phyloP scores from a whole-genome alignment of 2,329 filamentous ascomycete species.

The Chaetomium sp. region DNA sequence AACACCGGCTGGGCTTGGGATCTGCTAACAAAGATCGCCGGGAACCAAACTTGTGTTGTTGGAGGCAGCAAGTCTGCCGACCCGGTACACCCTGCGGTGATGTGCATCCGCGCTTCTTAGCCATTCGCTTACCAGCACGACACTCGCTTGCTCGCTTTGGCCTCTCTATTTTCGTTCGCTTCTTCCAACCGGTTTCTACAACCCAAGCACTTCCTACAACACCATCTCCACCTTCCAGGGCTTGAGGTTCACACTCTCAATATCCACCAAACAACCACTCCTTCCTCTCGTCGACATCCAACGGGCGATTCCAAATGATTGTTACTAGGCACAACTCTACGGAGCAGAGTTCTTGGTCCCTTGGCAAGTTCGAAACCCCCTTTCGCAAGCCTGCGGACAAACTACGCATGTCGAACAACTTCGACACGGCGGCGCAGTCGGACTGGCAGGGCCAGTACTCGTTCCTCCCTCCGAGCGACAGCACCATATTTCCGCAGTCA shows the following conservation, averaged over 20 bases:
- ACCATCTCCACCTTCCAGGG: background rate
- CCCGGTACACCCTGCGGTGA: conserved; percentile 16
- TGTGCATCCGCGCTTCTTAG: conserved; percentile 16
- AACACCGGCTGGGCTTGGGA: conserved; percentile 4
- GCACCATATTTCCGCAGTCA: conserved; percentile 38
- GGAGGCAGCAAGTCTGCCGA: conserved; percentile 16
- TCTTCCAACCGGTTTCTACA: background rate
- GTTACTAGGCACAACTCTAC: conserved; percentile 48
- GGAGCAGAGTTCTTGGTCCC: conserved; percentile 50
- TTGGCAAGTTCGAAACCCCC: conserved; percentile 44
- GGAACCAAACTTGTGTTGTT: conserved; percentile 16
- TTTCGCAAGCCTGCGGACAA: conserved; percentile 39
- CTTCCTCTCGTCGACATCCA: conserved; percentile 10
- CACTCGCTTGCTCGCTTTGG: conserved; percentile 13
- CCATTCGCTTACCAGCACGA: conserved; percentile 10
- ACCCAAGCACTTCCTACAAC: conserved; percentile 8
- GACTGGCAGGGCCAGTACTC: conserved; percentile 53
- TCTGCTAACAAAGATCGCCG: conserved; percentile 22
- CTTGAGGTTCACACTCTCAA: conserved; percentile 5
- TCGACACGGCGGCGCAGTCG: conserved; percentile 46
- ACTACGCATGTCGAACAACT: conserved; percentile 53
- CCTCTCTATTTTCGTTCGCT: conserved; percentile 2
- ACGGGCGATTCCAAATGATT: conserved; percentile 43
- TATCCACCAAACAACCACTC: conserved; percentile 10
- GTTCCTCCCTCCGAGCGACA: conserved; percentile 41